These are phyloP conservation scores for Coemansia sp. DNA, from an alignment of 192 early-diverging fungal genomes.

Conservation along the genomic window DNA sequence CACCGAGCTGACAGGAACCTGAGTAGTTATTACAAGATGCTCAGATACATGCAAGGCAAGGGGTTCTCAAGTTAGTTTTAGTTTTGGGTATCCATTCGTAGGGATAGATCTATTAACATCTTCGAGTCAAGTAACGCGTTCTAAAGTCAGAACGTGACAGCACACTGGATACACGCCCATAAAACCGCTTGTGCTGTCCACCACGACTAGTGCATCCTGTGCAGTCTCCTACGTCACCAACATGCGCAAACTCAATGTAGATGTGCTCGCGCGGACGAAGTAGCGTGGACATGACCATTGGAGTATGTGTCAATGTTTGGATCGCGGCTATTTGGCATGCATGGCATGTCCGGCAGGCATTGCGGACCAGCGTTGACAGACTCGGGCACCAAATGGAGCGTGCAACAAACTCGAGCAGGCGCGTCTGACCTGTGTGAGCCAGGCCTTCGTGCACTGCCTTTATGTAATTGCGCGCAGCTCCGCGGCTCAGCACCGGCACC, in stretches of 20 bases:
- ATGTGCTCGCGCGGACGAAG: constrained; percentile 13
- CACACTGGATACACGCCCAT: constrained; percentile 12
- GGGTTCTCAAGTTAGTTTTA: no score
- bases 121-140: no score
- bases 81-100: no score
- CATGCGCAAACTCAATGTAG: constrained; percentile 20
- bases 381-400: background rate
- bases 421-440: constrained; percentile 7
- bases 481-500: background rate
- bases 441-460: background rate
- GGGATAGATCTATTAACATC: no score
- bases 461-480: background rate
- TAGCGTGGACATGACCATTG: background rate
- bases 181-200: constrained; percentile 18
- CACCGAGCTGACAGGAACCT: no score
- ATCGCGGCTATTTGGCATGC: constrained; percentile 21
- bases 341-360: constrained; percentile 1
- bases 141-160: no score
- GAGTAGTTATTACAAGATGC: no score
- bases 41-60: no score
- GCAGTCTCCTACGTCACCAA: constrained; percentile 13
- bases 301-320: constrained; percentile 8
- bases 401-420: background rate
- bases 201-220: constrained; percentile 9
- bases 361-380: background rate